Conservation (phyloP, 2,329 filamentous ascomycete species). For the Endocalyx cinctus region DNA sequence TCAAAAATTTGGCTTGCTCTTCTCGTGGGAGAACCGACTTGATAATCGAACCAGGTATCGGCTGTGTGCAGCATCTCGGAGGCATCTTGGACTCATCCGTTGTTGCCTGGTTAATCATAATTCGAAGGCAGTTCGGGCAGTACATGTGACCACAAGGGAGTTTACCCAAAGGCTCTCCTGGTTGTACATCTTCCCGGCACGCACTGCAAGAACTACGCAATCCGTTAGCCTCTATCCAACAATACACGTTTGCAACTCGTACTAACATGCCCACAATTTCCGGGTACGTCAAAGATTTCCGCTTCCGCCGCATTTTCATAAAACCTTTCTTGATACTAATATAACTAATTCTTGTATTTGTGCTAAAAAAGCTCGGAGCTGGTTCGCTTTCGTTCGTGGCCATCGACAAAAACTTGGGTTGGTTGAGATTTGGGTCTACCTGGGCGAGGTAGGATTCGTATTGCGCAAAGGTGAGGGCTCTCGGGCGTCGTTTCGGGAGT, state of each 20-base stretch:
- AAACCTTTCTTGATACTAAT: conserved; percentile 42
- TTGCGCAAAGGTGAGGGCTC: conserved; percentile 41
- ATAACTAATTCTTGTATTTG: conserved; percentile 40
- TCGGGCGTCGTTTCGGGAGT: conserved; percentile 28
- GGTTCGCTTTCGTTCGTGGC: conserved; percentile 25
- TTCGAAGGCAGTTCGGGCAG: conserved; percentile 49
- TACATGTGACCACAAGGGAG: conserved; percentile 56
- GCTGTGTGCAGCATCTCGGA: conserved; percentile 54
- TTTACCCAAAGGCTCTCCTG: conserved; percentile 38
- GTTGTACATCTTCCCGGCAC: conserved; percentile 50
- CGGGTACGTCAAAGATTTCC: conserved; percentile 29
- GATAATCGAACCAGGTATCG: conserved; percentile 46
- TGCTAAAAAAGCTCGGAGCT: conserved; percentile 38
- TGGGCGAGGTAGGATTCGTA: conserved; percentile 49
- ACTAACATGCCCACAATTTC: conserved; percentile 26
- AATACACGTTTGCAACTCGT: conserved; percentile 1
- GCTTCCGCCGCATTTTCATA: conserved; percentile 37
- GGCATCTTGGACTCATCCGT: conserved; percentile 58
- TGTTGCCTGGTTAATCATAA: conserved; percentile 50
- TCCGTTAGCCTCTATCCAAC: conserved; percentile 5
- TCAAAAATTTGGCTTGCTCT: conserved; percentile 51
- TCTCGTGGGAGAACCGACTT: conserved; percentile 45
- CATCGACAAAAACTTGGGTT: conserved; percentile 35
- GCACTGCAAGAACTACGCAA: conserved; percentile 48
- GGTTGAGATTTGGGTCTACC: conserved; percentile 37